phyloP scores from a whole-genome alignment of 805 yeast genomes.

The Priceomyces haplophilus region DNA sequence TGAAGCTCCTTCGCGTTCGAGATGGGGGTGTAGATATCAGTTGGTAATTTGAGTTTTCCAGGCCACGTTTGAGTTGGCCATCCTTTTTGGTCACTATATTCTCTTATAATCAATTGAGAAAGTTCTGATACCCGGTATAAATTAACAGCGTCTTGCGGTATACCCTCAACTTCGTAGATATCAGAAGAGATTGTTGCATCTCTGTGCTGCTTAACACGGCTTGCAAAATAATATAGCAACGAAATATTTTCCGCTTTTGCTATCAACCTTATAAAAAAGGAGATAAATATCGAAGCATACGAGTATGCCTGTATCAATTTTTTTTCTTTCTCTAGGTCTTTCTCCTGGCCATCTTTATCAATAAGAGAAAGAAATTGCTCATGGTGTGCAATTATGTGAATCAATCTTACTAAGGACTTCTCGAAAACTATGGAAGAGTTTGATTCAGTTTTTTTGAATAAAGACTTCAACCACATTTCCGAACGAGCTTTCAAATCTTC shows the following conservation, averaged over 20 bases:
- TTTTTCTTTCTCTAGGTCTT: slow-evolving; percentile 11
- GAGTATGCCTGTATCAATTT: slow-evolving; percentile 41
- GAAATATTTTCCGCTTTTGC: slow-evolving; percentile 68
- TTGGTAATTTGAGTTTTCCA: slow-evolving; percentile 65
- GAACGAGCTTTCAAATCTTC: slow-evolving; percentile 45
- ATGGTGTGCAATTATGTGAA: slow-evolving; percentile 74
- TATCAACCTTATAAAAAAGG: slow-evolving; percentile 57
- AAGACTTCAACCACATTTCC: slow-evolving; percentile 69
- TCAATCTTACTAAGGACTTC: slow-evolving; percentile 59
- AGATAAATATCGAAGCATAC: slow-evolving; percentile 57
- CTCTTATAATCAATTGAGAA: slow-evolving; percentile 62
- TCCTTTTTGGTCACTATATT: slow-evolving; percentile 50
- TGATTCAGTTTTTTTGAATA: slow-evolving; percentile 38
- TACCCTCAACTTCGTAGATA: slow-evolving; percentile 18
- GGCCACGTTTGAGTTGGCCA: slow-evolving; percentile 84
- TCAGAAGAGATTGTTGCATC: slow-evolving; percentile 48
- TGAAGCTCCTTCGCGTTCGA: slow-evolving; percentile 57
- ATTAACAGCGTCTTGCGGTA: slow-evolving; percentile 29
- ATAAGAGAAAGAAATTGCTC: slow-evolving; percentile 53
- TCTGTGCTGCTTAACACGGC: slow-evolving; percentile 73
- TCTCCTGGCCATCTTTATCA: slow-evolving; percentile 16
- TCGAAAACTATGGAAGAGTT: slow-evolving; percentile 54
- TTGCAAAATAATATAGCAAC: slow-evolving; percentile 69
- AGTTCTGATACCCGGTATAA: slow-evolving; percentile 72
- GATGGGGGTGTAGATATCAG: slow-evolving; percentile 69